A percentile compares a stretch with the other conserved stretches of the same genome.
Conservation (phyloP, 169 alveolate genomes). For the Perkinsus marinus region DNA sequence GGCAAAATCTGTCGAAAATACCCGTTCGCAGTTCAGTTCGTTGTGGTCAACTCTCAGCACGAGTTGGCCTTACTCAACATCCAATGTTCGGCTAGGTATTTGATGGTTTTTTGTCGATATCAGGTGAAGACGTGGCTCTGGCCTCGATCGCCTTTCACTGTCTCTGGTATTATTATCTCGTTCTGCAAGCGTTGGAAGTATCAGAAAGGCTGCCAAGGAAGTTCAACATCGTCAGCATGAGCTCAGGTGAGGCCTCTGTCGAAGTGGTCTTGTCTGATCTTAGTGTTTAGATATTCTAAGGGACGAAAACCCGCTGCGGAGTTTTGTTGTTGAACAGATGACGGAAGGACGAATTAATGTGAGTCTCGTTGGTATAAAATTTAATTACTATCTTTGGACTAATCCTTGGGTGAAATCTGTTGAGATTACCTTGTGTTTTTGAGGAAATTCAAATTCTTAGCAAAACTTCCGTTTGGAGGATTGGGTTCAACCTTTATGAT, state of each 20-base stretch:
- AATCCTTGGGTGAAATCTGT: too few species aligned
- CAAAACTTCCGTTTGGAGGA: too few species aligned
- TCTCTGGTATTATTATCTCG: neutral
- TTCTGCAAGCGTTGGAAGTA: neutral
- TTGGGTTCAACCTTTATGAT: too few species aligned
- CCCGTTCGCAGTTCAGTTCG: too few species aligned
- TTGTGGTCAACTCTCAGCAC: too few species aligned
- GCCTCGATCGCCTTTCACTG: neutral
- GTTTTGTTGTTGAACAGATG: neutral
- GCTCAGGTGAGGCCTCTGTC: neutral
- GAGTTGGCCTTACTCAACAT: too few species aligned
- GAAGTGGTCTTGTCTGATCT: neutral
- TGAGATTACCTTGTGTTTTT: too few species aligned
- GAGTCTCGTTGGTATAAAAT: neutral
- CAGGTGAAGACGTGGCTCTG: neutral
- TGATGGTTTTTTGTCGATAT: too few species aligned
- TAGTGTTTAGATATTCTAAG: neutral
- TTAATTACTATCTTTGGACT: too few species aligned
- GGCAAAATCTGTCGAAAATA: too few species aligned
- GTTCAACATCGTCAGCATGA: neutral
- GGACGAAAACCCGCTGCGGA: neutral
- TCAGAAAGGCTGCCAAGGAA: neutral
- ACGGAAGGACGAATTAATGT: neutral
- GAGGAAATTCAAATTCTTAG: too few species aligned
- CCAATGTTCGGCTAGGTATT: too few species aligned